phyloP scores from a whole-genome alignment of 192 early-diverging fungal species.

The Coemansia sp. region DNA sequence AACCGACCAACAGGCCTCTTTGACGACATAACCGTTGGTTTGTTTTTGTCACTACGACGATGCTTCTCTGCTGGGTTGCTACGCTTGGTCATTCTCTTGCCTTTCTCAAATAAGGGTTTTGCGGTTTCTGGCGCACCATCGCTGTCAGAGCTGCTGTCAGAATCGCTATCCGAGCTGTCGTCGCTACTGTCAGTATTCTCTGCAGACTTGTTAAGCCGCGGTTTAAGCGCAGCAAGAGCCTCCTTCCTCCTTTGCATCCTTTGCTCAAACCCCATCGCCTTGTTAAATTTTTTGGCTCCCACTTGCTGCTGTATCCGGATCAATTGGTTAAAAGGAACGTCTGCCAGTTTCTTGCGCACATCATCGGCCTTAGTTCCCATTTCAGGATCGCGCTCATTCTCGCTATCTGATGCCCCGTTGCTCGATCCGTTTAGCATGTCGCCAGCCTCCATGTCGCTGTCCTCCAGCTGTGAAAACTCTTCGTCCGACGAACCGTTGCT shows the following conservation, averaged over 20 bases:
- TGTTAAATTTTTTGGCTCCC: conserved; percentile 64
- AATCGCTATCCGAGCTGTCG: conserved; percentile 17
- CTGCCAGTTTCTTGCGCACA: conserved; percentile 57
- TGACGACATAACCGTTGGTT: conserved; percentile 37
- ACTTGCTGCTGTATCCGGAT: conserved; percentile 75
- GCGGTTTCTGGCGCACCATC: conserved; percentile 8
- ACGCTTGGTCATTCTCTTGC: neutral
- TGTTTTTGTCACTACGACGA: conserved; percentile 22
- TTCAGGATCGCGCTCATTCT: conserved; percentile 8
- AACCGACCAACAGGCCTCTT: conserved; percentile 51
- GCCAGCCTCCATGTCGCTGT: conserved; percentile 11
- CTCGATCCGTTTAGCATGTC: neutral
- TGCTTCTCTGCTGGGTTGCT: conserved; percentile 8
- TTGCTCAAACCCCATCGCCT: conserved; percentile 38
- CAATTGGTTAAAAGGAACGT: conserved; percentile 78
- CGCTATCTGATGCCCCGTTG: conserved; percentile 7
- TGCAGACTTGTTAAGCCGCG: conserved; percentile 22
- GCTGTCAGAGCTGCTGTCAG: conserved; percentile 42
- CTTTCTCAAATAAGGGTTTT: neutral
- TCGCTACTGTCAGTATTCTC: conserved; percentile 26
- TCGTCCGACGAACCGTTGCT: conserved; percentile 26
- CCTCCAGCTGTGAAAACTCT: conserved; percentile 13
- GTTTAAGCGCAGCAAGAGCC: conserved; percentile 41
- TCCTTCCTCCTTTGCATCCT: conserved; percentile 34
- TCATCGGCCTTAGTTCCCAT: conserved; percentile 7